phyloP scores from a whole-genome alignment of 148 eudicot species.

The Chenopodium suecicum region DNA sequence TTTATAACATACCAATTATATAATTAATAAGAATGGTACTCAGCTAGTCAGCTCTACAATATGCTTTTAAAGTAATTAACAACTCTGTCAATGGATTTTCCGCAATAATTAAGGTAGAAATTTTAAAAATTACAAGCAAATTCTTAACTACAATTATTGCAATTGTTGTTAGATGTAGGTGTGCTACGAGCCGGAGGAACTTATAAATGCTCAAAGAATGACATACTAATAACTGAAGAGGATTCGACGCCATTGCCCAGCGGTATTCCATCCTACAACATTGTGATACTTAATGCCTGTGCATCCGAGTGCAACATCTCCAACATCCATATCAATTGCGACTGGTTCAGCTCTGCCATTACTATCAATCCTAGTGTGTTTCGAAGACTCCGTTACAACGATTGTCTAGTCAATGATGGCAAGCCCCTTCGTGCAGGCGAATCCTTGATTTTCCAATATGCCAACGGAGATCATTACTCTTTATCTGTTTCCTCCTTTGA shows the following conservation, averaged over 20 bases:
- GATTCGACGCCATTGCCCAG: not conserved
- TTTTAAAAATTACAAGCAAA: too few relatives aligned
- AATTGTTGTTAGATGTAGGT: not conserved
- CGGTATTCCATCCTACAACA: not conserved
- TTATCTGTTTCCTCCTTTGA: not conserved
- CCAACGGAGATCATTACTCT: not conserved
- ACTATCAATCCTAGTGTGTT: not conserved
- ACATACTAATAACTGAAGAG: not conserved
- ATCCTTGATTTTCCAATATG: not conserved
- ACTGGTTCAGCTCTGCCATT: not conserved
- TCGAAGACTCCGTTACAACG: not conserved
- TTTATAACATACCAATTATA: too few relatives aligned
- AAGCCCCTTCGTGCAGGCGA: not conserved
- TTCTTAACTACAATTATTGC: too few relatives aligned
- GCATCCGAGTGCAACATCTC: not conserved
- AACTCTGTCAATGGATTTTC: too few relatives aligned
- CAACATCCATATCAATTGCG: conserved; percentile 5
- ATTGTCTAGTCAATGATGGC: not conserved
- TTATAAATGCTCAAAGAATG: not conserved
- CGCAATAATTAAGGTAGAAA: too few relatives aligned
- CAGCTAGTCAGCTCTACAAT: too few relatives aligned
- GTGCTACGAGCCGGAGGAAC: not conserved
- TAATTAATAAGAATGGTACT: too few relatives aligned
- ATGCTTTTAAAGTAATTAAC: too few relatives aligned
- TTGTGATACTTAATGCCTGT: not conserved